Evolutionary conservation across 2,329 filamentous ascomycete genomes (phyloP).

Genomic region (Trichophyton schoenleinii): DNA sequence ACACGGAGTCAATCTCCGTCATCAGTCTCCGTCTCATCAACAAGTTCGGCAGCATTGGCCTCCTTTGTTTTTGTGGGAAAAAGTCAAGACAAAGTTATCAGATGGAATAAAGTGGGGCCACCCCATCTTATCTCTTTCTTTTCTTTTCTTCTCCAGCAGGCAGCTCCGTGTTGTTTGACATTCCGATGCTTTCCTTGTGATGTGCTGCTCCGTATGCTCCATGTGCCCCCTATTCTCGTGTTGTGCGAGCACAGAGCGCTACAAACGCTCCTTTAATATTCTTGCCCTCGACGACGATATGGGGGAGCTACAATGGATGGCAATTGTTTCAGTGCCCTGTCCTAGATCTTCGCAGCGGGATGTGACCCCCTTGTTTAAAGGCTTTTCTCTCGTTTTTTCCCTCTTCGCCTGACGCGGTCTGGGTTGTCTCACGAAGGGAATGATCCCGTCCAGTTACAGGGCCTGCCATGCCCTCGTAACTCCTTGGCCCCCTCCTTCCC

Average conservation of each 20-base stretch:
- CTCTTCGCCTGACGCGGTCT: too few species aligned
- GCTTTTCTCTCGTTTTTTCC: too few species aligned
- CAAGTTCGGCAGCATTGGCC: neutral
- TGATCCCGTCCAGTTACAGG: neutral
- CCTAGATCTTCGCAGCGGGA: too few species aligned
- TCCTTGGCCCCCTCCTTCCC: neutral
- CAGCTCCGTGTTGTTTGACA: neutral
- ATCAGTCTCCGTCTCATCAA: too few species aligned
- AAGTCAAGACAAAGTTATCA: conserved; percentile 3
- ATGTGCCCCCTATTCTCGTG: neutral
- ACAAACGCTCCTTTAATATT: too few species aligned
- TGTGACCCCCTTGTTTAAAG: too few species aligned
- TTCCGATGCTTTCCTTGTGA: neutral
- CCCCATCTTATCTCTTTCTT: neutral
- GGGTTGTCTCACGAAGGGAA: too few species aligned
- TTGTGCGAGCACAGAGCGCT: too few species aligned
- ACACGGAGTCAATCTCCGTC: too few species aligned
- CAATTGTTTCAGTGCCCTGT: too few species aligned
- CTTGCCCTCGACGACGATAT: too few species aligned
- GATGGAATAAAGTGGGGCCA: neutral
- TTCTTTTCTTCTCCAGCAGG: neutral
- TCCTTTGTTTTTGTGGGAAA: neutral
- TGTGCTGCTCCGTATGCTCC: neutral
- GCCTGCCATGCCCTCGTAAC: neutral
- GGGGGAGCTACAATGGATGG: too few species aligned